Conservation (phyloP, 73 alveolate species). For the Paramecium sexaurelia region DNA sequence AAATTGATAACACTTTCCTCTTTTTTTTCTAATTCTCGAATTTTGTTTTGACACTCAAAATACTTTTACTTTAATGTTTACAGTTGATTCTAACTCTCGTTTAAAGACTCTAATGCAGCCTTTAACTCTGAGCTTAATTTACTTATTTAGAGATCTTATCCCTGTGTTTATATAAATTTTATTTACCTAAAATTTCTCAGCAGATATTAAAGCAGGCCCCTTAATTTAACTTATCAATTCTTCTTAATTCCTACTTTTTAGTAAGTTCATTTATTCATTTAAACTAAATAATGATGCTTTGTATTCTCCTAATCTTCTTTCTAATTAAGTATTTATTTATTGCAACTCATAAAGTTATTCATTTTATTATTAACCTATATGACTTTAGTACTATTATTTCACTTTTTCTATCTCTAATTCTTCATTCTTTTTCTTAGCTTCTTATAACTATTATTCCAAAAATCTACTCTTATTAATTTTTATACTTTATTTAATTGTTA, state of each 20-base stretch:
- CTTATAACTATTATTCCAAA: not conserved
- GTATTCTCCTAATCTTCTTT: not conserved
- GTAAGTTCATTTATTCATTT: not conserved
- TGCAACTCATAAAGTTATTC: not conserved
- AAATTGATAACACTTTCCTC: not conserved
- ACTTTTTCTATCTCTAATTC: not conserved
- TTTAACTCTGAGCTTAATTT: not conserved
- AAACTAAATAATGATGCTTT: not conserved
- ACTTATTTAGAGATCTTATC: not conserved
- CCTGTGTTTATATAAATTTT: not conserved
- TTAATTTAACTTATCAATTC: not conserved
- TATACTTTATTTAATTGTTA: not conserved
- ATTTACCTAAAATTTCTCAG: not conserved
- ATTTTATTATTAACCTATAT: not conserved
- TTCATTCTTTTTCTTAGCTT: not conserved
- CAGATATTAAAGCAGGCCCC: not conserved
- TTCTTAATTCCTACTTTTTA: not conserved
- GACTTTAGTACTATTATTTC: not conserved
- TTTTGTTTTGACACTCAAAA: not conserved
- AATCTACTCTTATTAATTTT: not conserved
- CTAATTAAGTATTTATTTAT: not conserved
- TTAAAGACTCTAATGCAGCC: not conserved
- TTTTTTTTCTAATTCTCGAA: not conserved
- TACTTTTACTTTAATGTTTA: not conserved
- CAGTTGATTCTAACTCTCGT: not conserved